Evolutionary conservation across 2,329 filamentous ascomycete genomes (phyloP).

Genomic region (Xylariaceae sp.): DNA sequence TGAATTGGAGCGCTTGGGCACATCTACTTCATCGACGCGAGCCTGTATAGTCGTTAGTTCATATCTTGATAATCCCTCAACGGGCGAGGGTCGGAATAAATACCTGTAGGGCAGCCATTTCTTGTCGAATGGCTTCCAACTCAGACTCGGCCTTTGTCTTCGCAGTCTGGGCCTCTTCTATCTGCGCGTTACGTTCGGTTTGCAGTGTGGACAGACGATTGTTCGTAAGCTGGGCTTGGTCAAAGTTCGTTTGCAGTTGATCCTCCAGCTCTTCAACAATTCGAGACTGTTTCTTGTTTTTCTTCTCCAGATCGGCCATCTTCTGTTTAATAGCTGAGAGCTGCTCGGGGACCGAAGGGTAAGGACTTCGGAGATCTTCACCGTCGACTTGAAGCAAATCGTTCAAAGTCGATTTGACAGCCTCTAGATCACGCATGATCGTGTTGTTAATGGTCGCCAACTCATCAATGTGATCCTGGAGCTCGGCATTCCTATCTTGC

Average conservation of each 20-base stretch:
- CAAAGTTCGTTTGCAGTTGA: slow-evolving; percentile 90
- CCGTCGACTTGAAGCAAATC: slow-evolving; percentile 51
- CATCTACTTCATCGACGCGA: slow-evolving; percentile 32
- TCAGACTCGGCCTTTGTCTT: slow-evolving; percentile 62
- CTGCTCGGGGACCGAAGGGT: slow-evolving; percentile 51
- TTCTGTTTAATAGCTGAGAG: slow-evolving; percentile 62
- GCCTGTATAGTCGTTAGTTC: slow-evolving; percentile 18
- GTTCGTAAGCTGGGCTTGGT: slow-evolving; percentile 79
- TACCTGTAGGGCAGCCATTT: slow-evolving; percentile 76
- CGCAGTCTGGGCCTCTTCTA: slow-evolving; percentile 73
- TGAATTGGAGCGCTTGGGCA: slow-evolving; percentile 56
- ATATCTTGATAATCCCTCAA: background rate
- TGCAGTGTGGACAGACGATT: slow-evolving; percentile 83
- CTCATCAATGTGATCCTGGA: slow-evolving; percentile 53
- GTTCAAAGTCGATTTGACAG: slow-evolving; percentile 51
- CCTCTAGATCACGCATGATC: slow-evolving; percentile 59
- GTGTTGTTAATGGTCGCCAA: slow-evolving; percentile 56
- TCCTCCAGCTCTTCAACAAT: slow-evolving; percentile 95
- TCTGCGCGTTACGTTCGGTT: slow-evolving; percentile 66
- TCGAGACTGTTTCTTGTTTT: slow-evolving; percentile 86
- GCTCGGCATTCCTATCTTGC: slow-evolving; percentile 54
- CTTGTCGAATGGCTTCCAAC: slow-evolving; percentile 62
- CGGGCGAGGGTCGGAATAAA: slow-evolving; percentile 25
- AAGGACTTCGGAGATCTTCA: slow-evolving; percentile 40
- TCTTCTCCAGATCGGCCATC: slow-evolving; percentile 57